phyloP scores from a whole-genome alignment of 2,329 filamentous ascomycete species.

The Clonostachys rhizophaga region DNA sequence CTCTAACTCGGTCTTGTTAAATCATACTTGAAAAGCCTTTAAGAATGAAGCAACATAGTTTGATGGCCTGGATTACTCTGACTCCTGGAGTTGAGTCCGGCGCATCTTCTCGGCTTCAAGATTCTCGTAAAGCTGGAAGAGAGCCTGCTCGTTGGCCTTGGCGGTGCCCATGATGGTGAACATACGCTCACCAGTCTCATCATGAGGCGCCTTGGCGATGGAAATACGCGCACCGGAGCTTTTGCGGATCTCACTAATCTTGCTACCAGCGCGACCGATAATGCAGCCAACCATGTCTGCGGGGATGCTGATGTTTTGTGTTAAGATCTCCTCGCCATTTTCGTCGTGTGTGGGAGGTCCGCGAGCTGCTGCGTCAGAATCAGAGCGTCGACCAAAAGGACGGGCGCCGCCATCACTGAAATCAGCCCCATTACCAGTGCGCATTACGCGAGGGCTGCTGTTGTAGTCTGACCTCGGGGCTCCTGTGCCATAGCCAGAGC shows the following conservation, averaged over 20 bases:
- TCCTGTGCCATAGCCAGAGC: constrained; percentile 21
- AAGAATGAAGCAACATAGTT: no score
- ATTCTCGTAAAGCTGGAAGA: constrained; percentile 97
- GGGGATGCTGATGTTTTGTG: constrained; percentile 98
- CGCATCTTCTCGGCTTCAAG: constrained; percentile 99
- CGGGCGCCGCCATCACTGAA: constrained; percentile 77
- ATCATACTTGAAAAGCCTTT: no score
- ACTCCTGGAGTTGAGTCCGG: constrained; percentile 69
- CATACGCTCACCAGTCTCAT: constrained; percentile 98
- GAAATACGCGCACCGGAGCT: constrained; percentile 95
- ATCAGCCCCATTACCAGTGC: constrained; percentile 94
- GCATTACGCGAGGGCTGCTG: constrained; percentile 71
- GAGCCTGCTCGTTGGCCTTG: constrained; percentile 88
- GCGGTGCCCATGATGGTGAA: constrained; percentile 98
- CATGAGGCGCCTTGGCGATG: constrained; percentile 94
- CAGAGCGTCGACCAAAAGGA: constrained; percentile 72
- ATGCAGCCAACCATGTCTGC: constrained; percentile 99
- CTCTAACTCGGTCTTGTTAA: no score
- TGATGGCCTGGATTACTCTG: constrained; percentile 34
- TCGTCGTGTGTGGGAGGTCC: constrained; percentile 87
- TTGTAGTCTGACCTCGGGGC: constrained; percentile 46
- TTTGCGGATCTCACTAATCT: constrained; percentile 98
- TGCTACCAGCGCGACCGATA: constrained; percentile 89
- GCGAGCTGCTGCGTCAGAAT: constrained; percentile 74
- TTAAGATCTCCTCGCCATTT: constrained; percentile 96